Base-by-base conservation (phyloP, 371 early-diverging fungal species). In the Mucor mucedo region DNA sequence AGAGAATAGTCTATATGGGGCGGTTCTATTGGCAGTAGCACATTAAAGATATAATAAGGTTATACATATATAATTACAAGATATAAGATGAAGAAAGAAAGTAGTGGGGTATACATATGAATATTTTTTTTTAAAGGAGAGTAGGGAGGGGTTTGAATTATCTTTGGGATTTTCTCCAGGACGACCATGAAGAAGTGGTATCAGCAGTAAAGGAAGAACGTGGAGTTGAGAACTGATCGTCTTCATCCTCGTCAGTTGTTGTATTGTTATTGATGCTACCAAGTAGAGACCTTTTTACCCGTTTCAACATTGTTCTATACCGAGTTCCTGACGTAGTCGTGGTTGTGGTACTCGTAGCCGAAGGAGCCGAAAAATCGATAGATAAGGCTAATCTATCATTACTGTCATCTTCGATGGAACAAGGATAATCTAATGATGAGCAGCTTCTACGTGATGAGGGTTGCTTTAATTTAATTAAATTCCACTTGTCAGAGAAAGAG, bases 261-360 rank as follows among this genome's bases (percentile, higher is more conserved):
- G 44, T 14, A 14, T n/a, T 42, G 11, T 28, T 48, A 3, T 48
- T 21, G 49, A 29, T 44, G 27, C 14, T 50, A 21, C 47, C 49
- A 13, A 62, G 32, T 30, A 66, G 29, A 9, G 62, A 61, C 16
- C 48, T 48, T 32, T 66, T 66, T 39, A 66, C 66, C 52, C 66
- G 61, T 41, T 57, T 60, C 27, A 66, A 52, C 62, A 66, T 56
- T 11, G 66, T 40, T 61, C 30, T 55, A 61, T 66, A 66, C 61
- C 61, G 61, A 61, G 49, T 47, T 47, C 38, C 44, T 42, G 59
- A 44, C 16, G 58, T 52, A 44, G 58, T 64, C 14, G 45, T 35
- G 44, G 39, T 28, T 52, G 64, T 28, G 6, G 54, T 28, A 13
- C 35, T 35, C 35, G 64, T 35, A 40, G 58, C 64, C 58, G 64